Base-by-base conservation (phyloP, 176 grass and related monocot genomes). In the Pontederia crassipes region DNA sequence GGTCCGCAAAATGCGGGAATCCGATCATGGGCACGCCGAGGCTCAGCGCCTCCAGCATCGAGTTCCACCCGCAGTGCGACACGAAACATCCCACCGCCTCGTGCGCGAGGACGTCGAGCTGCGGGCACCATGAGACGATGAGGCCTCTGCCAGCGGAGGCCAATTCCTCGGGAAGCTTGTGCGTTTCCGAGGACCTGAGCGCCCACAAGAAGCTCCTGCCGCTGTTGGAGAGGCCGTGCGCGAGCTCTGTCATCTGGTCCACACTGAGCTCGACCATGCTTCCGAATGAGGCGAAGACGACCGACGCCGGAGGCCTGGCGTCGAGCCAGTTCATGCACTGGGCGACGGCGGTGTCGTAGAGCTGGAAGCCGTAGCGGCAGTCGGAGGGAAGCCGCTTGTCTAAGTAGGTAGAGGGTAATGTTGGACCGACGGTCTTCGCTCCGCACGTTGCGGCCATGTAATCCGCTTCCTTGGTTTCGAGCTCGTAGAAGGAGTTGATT, bases 351-450 rank as follows among this genome's bases (percentile, higher is more conserved):
- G 76, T 85, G 8, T 69, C 59, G 79, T 67, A 83, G 24, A 95
- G 67, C 76, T 89, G 79, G 58, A 95, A 78, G 17, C 90, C 85
- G 65, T 95, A 95, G 46, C 56, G 69, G 68, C 73, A 77, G 74
- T 95, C 90, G 0, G 50, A 55, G 1, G 79, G 68, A 0, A 75
- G 32, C 8, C 67, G 71, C 55, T 81, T 72, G 67, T 52, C 58
- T 9, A 82, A 61, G 72, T 87, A 82, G 4, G 49, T 35, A 0
- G 86, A 82, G 1, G 91, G 91, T 28, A 96, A 52, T 0, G 86
- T 96, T 5, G 91, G 91, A 0, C 91, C 91, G 50, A 96, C 70
- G 67, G 86, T 85, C 83, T 82, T 96, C 17, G 69, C 86, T 2
- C 66, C 57, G 75, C 91, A 87, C 35, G 18, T 61, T 0, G 71